These are phyloP conservation scores for Pseudozyma sp. DNA, from an alignment of 1,284 basidiomycete species.

Conservation along the genomic window DNA sequence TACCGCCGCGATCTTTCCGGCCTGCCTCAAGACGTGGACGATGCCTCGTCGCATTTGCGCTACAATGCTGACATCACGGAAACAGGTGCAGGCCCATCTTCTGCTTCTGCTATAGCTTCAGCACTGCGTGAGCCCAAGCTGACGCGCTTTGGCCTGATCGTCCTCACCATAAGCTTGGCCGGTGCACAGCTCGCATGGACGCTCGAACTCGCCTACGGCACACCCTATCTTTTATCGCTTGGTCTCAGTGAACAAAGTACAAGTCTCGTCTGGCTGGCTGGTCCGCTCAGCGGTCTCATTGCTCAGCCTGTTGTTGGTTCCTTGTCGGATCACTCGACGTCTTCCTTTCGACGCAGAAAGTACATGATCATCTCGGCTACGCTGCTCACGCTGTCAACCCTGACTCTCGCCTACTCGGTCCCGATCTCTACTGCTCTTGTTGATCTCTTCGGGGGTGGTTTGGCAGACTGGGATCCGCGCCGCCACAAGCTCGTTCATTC, in stretches of 20 bases:
- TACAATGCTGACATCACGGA: too few relatives aligned
- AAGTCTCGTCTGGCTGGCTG: slow-evolving; percentile 95
- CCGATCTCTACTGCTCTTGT: slow-evolving; percentile 81
- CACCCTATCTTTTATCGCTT: slow-evolving; percentile 88
- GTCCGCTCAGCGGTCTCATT: slow-evolving; percentile 88
- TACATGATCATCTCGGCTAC: slow-evolving; percentile 87
- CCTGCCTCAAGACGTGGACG: too few relatives aligned
- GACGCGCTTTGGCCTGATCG: slow-evolving; percentile 70
- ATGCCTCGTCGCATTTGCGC: too few relatives aligned
- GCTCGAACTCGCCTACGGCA: slow-evolving; percentile 84
- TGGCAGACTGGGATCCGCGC: slow-evolving; percentile 89
- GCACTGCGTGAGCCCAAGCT: slow-evolving; percentile 40
- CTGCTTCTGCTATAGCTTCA: background rate
- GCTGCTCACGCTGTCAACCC: slow-evolving; percentile 78
- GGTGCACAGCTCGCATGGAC: slow-evolving; percentile 95
- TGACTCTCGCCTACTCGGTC: slow-evolving; percentile 88
- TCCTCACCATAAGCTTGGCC: slow-evolving; percentile 73
- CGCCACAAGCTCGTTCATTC: slow-evolving; percentile 65
- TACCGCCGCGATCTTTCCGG: slow-evolving; percentile 11
- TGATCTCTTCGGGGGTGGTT: slow-evolving; percentile 80
- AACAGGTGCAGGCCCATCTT: too few relatives aligned
- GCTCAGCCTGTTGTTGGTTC: slow-evolving; percentile 95
- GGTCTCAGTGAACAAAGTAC: slow-evolving; percentile 91
- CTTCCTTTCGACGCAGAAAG: slow-evolving; percentile 82
- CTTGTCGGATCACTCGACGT: slow-evolving; percentile 89